Evolutionary conservation across 208 protist genomes (phyloP), one percentile per base, ranked within the genome.

Genomic region (Acanthamoeba lenticulata): DNA sequence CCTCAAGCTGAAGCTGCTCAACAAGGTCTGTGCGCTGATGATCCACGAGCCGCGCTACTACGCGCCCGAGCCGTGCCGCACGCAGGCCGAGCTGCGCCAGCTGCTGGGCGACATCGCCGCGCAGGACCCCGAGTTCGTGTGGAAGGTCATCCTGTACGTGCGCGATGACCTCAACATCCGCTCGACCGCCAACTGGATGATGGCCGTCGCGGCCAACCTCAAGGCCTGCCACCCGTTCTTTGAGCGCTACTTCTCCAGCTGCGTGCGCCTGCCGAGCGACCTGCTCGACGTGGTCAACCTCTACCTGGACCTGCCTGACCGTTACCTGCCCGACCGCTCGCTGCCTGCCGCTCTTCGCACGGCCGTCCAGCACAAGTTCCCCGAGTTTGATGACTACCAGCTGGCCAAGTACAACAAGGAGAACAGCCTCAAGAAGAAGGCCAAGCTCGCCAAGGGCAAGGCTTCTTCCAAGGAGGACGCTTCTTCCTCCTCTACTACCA

Each of bases 331-430:
- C n/a, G 72, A 24, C 24, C 72, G 92, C 21, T 40, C 96, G 27
- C 83, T 99, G 21, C 98, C 98, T 13, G 96, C 96, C 40, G 97
- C 96, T 19, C 97, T 99, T 79, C 97, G 98, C 38, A 95, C 95
- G 1, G 98, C 97, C 19, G 97, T 99, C 52, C 96, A 96, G 4
- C 94, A 92, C 40, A 98, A 97, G 79, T 99, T 99, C 94, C 42
- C 62, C 9, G 95, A 97, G 38, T 99, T 99, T 95, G 97, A 98
- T 74, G 96, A 97, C 34, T 99, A 99, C 93, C 96, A 97, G 60
- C 94, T 99, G 45, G 98, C 97, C 88, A 99, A 99, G 97, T 98
- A 99, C 95, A 98, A 99, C 97, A 99, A 98, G 74, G 97, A 98
- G 88, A 85, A 94, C 29, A 95, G 97, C 0, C 92, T 97, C 79